phyloP scores from a whole-genome alignment of 1,139 yeast genomes.

The Diutina catenulata region DNA sequence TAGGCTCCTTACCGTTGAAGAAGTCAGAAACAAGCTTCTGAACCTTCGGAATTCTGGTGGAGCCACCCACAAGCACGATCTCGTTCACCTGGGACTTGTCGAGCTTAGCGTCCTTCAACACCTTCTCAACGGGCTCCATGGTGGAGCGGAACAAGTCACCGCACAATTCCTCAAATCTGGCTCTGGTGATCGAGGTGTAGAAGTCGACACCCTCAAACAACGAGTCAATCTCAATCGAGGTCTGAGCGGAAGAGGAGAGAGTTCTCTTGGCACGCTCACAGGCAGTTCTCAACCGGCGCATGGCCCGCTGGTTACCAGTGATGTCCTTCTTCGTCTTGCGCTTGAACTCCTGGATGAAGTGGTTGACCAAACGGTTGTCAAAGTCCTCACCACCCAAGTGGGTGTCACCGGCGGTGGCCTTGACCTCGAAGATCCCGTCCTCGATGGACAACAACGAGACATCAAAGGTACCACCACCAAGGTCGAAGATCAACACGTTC shows the following conservation, averaged over 20 bases:
- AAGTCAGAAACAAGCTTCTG: conserved; percentile 78
- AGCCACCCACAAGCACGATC: conserved; percentile 93
- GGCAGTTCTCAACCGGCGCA: conserved; percentile 87
- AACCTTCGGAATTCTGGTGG: conserved; percentile 96
- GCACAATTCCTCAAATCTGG: conserved; percentile 90
- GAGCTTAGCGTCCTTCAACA: conserved; percentile 77
- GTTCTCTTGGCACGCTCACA: conserved; percentile 96
- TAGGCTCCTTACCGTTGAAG: conserved; percentile 88
- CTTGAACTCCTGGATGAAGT: conserved; percentile 46
- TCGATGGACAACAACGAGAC: conserved; percentile 39
- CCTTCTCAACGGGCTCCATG: conserved; percentile 87
- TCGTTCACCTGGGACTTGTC: conserved; percentile 79
- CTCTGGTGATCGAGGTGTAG: conserved; percentile 85
- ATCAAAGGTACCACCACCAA: conserved; percentile 47
- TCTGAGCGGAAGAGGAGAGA: conserved; percentile 78
- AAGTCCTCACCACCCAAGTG: conserved; percentile 79
- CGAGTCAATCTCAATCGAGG: conserved; percentile 90
- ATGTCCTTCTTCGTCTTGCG: conserved; percentile 80
- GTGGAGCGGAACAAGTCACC: conserved; percentile 80
- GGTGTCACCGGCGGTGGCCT: conserved; percentile 44
- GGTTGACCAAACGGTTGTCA: conserved; percentile 5
- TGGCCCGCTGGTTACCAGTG: conserved; percentile 62
- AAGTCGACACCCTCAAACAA: conserved; percentile 93
- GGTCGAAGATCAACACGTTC: conserved; percentile 27
- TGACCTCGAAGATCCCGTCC: conserved; percentile 42